Conservation (phyloP, 1,284 basidiomycete genomes). For the Rhodofomes roseus region DNA sequence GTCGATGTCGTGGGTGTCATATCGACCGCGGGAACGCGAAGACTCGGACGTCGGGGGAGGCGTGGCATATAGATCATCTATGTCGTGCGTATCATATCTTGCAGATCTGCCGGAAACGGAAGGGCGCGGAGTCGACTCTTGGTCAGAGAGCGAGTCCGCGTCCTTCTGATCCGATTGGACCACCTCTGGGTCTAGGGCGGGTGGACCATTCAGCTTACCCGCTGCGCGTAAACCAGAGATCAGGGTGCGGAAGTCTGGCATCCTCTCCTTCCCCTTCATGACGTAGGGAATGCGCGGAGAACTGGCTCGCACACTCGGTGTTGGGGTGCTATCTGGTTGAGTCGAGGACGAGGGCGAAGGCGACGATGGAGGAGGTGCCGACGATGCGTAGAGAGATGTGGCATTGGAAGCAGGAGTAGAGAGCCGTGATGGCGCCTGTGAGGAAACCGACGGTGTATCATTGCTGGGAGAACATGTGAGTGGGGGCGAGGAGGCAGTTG, state of each 20-base stretch:
- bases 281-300: neutral
- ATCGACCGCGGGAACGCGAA: neutral
- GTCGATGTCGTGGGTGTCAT: neutral
- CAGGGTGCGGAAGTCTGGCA: slow-evolving; percentile 3
- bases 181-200: neutral
- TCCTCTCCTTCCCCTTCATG: neutral
- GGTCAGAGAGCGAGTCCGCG: neutral
- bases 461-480: no score
- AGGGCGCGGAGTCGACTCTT: neutral
- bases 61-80: neutral
- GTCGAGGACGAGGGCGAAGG: neutral
- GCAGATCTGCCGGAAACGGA: neutral
- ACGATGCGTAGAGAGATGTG: neutral
- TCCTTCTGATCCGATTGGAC: neutral
- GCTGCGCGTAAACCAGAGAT: neutral
- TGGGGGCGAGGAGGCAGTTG: no score
- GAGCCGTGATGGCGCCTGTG: no score
- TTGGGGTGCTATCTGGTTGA: no score
- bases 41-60: neutral
- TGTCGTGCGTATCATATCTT: neutral
- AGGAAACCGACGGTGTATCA: no score
- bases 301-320: neutral
- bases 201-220: slow-evolving; percentile 1
- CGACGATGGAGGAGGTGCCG: neutral
- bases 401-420: no score